These are phyloP conservation scores for Plasmopara viticola DNA, from an alignment of 352 stramenopile species.

Conservation along the genomic window DNA sequence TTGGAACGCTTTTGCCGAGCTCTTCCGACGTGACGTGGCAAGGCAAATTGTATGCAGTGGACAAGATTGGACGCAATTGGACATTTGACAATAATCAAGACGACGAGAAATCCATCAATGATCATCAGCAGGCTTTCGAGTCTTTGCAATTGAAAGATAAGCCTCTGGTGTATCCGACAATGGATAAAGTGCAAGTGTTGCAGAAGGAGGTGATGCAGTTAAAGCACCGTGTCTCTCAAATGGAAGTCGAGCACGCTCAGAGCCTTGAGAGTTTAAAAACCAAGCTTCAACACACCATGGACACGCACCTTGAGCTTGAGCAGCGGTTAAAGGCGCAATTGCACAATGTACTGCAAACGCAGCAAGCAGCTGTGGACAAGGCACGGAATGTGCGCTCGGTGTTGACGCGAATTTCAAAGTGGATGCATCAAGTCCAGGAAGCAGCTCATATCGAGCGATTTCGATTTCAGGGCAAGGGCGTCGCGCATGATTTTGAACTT, in stretches of 20 bases:
- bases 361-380: conserved; percentile 22
- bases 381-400: conserved; percentile 20
- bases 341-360: conserved; percentile 10
- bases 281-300: conserved; percentile 15
- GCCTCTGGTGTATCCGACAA: background rate
- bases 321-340: conserved; percentile 12
- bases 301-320: conserved; percentile 16
- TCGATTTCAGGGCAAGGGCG: conserved; percentile 1
- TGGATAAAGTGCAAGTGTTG: conserved; percentile 9
- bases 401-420: conserved; percentile 16
- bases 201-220: conserved; percentile 9
- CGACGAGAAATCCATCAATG: conserved; percentile 6
- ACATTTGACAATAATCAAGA: conserved; percentile 16
- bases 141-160: conserved; percentile 1
- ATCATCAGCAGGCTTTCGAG: background rate
- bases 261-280: conserved; percentile 10
- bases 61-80: conserved; percentile 1
- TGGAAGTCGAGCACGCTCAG: conserved; percentile 14
- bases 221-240: conserved; percentile 3
- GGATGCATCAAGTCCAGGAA: conserved; percentile 22
- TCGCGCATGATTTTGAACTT: conserved; percentile 9
- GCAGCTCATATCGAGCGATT: conserved; percentile 5
- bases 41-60: conserved; percentile 3
- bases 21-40: conserved; percentile 2
- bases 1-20: conserved; percentile 2